Percentiles rank a stretch among this genome's conserved stretches.
phyloP scores from a whole-genome alignment of 164 flowering plant species.

The Magnolia kwangsiensis region DNA sequence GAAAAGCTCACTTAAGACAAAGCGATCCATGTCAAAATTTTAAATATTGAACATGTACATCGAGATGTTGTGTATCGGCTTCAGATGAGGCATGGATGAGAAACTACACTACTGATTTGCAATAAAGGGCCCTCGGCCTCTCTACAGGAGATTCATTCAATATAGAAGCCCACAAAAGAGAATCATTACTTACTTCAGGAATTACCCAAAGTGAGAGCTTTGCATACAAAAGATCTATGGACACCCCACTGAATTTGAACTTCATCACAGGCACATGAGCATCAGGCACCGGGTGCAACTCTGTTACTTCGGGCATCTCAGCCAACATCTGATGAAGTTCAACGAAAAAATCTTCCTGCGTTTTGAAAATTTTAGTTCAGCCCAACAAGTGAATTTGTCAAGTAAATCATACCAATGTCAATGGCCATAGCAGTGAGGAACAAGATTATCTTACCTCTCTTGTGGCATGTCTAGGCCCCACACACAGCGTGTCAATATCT shows the following conservation, averaged over 20 bases:
- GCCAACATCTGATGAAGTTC: slow-evolving; percentile 71
- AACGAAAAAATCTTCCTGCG: slow-evolving; percentile 88
- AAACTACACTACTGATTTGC: not conserved
- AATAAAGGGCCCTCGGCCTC: not conserved
- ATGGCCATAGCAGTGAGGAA: not conserved
- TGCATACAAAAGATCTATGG: slow-evolving; percentile 94
- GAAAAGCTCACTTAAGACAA: no score
- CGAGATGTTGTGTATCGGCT: not conserved
- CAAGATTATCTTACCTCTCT: slow-evolving; percentile 61
- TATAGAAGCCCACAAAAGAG: not conserved
- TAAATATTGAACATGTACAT: no score
- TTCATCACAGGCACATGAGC: slow-evolving; percentile 95
- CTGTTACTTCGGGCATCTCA: slow-evolving; percentile 89
- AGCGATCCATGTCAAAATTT: no score
- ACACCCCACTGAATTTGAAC: slow-evolving; percentile 84
- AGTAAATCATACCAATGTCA: slow-evolving; percentile 1
- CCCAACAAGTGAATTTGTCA: slow-evolving; percentile 3
- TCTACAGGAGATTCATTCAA: not conserved
- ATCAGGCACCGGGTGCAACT: slow-evolving; percentile 92
- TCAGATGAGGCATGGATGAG: not conserved
- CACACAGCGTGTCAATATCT: slow-evolving; percentile 94
- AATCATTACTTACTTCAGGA: slow-evolving; percentile 73
- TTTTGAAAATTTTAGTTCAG: slow-evolving; percentile 7
- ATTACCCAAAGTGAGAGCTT: slow-evolving; percentile 74
- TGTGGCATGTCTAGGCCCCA: slow-evolving; percentile 89